phyloP scores from a whole-genome alignment of 306 rosid species.

The Quercus dentata region DNA sequence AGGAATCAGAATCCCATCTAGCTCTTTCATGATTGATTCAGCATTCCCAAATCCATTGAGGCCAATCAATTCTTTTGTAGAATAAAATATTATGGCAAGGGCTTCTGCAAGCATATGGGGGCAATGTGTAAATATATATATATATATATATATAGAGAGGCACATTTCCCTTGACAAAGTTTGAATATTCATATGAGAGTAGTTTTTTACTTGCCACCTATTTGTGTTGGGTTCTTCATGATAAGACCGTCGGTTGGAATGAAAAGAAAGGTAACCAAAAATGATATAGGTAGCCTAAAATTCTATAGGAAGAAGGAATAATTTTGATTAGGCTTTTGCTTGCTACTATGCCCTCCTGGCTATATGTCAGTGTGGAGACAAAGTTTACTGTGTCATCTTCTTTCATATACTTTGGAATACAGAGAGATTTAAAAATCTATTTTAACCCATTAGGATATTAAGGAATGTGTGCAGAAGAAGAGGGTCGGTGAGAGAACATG shows the following conservation, averaged over 20 bases:
- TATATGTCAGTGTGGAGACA: background rate
- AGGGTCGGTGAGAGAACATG: conserved; percentile 51
- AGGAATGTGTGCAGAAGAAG: conserved; percentile 45
- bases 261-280: too few species aligned
- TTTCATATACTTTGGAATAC: background rate
- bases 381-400: background rate
- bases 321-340: background rate
- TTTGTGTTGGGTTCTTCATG: background rate
- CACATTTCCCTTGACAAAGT: conserved; percentile 10
- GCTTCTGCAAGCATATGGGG: conserved; percentile 22
- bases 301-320: background rate
- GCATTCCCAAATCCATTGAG: conserved; percentile 45
- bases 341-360: too few species aligned
- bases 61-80: conserved; percentile 43
- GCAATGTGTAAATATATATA: background rate
- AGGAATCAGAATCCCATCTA: conserved; percentile 60
- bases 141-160: background rate
- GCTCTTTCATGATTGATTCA: conserved; percentile 54
- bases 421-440: conserved; percentile 26
- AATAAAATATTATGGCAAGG: conserved; percentile 22
- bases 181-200: background rate
- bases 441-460: conserved; percentile 14
- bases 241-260: background rate
- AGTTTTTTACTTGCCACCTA: background rate
- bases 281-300: background rate